A percentile compares a stretch with the other conserved stretches of the same genome.
phyloP scores from a whole-genome alignment of 768 basidiomycete genomes.

The Suillus ampliporus region DNA sequence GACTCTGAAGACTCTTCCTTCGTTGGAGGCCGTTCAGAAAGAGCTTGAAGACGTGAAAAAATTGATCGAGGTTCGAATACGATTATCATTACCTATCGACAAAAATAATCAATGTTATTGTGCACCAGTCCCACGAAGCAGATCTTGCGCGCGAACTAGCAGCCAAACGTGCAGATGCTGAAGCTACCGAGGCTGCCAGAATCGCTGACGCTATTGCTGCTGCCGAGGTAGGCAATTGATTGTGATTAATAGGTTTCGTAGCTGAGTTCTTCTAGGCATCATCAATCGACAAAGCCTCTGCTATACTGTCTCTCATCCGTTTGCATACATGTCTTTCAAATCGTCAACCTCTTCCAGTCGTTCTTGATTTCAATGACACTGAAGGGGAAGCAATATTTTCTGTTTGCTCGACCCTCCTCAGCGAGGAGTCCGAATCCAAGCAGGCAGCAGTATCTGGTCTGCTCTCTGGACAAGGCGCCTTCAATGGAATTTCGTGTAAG shows the following conservation, averaged over 20 bases:
- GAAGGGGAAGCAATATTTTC: constrained; percentile 64
- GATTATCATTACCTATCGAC: background rate
- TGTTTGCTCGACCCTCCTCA: constrained; percentile 58
- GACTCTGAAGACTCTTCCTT: constrained; percentile 71
- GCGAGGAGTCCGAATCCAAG: constrained; percentile 58
- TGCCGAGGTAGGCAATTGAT: constrained; percentile 54
- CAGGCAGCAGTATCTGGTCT: constrained; percentile 58
- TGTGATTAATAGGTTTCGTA: background rate
- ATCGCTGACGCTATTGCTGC: constrained; percentile 59
- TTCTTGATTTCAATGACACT: constrained; percentile 48
- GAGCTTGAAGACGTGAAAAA: constrained; percentile 87
- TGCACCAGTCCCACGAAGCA: constrained; percentile 61
- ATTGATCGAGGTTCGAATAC: constrained; percentile 72
- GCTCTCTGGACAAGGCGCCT: constrained; percentile 60
- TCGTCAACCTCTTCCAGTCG: constrained; percentile 49
- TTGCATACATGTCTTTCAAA: constrained; percentile 55
- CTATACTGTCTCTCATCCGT: constrained; percentile 64
- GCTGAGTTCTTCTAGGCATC: constrained; percentile 44
- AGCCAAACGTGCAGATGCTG: constrained; percentile 58
- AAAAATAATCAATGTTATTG: constrained; percentile 7
- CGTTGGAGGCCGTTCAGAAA: constrained; percentile 78
- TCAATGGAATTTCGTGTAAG: constrained; percentile 70
- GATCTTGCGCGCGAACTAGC: constrained; percentile 63
- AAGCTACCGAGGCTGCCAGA: constrained; percentile 59
- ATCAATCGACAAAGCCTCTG: constrained; percentile 48